These are phyloP conservation scores for Fusarium verticillioides DNA, from an alignment of 2,329 filamentous ascomycete genomes.

Conservation along the genomic window DNA sequence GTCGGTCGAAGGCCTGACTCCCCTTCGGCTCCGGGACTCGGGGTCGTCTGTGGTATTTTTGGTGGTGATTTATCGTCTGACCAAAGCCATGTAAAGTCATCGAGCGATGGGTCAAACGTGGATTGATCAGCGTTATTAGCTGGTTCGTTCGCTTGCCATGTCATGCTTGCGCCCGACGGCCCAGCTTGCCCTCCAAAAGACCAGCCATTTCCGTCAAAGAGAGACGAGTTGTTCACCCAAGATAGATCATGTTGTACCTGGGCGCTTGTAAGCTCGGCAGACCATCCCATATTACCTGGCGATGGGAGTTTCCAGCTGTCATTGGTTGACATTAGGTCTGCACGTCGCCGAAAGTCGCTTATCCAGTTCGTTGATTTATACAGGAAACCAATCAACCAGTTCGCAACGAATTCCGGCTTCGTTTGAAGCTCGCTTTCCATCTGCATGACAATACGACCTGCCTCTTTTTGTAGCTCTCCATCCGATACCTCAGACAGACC, in stretches of 20 bases:
- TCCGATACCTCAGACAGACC: neutral
- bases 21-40: neutral
- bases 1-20: constrained; percentile 17
- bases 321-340: neutral
- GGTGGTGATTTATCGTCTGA: neutral
- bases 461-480: constrained; percentile 19
- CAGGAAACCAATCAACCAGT: constrained; percentile 23
- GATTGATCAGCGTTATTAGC: neutral
- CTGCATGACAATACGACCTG: constrained; percentile 11
- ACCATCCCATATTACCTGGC: neutral
- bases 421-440: constrained; percentile 30
- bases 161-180: neutral
- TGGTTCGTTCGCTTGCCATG: neutral
- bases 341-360: constrained; percentile 9
- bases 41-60: neutral
- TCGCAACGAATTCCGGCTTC: constrained; percentile 28
- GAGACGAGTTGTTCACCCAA: neutral
- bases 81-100: constrained; percentile 1
- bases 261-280: neutral
- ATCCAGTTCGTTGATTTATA: constrained; percentile 22
- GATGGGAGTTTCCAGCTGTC: neutral
- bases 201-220: neutral
- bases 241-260: neutral
- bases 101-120: neutral
- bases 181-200: neutral